phyloP scores from a whole-genome alignment of 2,329 filamentous ascomycete genomes.

The Ophidiomyces ophidiicola region DNA sequence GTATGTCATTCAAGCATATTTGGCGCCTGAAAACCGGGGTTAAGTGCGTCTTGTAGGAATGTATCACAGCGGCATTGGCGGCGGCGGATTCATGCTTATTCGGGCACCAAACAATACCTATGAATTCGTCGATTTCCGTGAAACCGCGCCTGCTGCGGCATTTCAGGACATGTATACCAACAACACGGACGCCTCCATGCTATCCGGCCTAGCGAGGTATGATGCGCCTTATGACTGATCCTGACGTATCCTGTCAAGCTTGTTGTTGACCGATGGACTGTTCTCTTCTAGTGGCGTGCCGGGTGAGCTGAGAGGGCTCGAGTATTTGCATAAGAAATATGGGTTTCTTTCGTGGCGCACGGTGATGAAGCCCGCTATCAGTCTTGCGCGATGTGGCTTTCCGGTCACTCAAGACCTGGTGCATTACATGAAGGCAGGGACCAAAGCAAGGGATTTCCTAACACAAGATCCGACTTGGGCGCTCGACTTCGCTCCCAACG shows the following conservation, averaged over 20 bases:
- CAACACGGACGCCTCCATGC: conserved; percentile 54
- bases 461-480: conserved; percentile 68
- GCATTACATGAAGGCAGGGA: conserved; percentile 53
- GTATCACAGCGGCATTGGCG: conserved; percentile 72
- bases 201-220: conserved; percentile 56
- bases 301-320: conserved; percentile 58
- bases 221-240: conserved; percentile 2
- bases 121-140: conserved; percentile 80
- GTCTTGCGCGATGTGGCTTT: conserved; percentile 63
- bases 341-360: conserved; percentile 55
- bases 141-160: conserved; percentile 72
- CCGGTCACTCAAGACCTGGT: conserved; percentile 60
- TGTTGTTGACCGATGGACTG: neutral
- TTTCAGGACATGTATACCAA: conserved; percentile 73
- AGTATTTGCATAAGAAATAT: conserved; percentile 57
- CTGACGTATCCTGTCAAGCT: neutral
- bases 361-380: conserved; percentile 61
- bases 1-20: conserved; percentile 23
- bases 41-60: conserved; percentile 36
- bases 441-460: conserved; percentile 51
- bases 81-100: conserved; percentile 81
- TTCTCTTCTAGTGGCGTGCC: conserved; percentile 38
- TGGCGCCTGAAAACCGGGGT: too few species aligned
- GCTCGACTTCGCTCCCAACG: conserved; percentile 76
- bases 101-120: conserved; percentile 61